Base-by-base conservation (phyloP, 768 basidiomycete species). In the Trametes gibbosa region DNA sequence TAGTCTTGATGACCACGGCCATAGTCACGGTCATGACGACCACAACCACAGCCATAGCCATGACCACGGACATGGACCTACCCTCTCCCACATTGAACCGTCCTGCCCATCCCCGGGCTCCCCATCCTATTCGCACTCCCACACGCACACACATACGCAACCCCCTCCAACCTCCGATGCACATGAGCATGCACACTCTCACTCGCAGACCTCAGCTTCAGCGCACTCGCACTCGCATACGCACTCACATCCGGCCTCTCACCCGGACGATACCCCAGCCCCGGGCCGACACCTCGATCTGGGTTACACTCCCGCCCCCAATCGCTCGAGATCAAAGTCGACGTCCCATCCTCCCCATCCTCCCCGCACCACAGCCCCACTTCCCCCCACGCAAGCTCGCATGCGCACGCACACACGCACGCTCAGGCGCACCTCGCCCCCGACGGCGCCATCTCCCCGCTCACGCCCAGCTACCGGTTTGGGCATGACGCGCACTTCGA, bases 381-480 rank as follows among this genome's bases (percentile, higher is more conserved):
- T 8, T 47, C 61, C 53, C 29, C 65, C 37, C 14, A 65, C 57
- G 41, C 23, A 13, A 63, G 49, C 49, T 19, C 46, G 29, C 29
- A 32, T 10, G 29, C 29, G 29, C 29, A 32, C 29, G 29, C 29
- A 32, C 29, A 4, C 5, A 32, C 29, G 29, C 29, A 4, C 29
- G 10, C 10, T 14, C 50, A 62, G 34, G 63, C 66, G 47, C 71
- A 64, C 21, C 55, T 63, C 34, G 45, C 32, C 3, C 29, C 50
- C 23, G 50, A 54, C 17, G 56, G 43, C 43, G 35, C 56, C n/a
- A 68, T 70, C 48, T 84, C 85, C 0, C 88, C 87, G 0, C 72
- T 89, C 23, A 90, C 88, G 1, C 89, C 87, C 0, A 82, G 64
- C 59, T 89, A 90, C 70, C 78, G 76, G 48, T 78, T 83, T 55